Evolutionary conservation across 345 rosid species (phyloP).

Genomic region (Rhizophora mangle): DNA sequence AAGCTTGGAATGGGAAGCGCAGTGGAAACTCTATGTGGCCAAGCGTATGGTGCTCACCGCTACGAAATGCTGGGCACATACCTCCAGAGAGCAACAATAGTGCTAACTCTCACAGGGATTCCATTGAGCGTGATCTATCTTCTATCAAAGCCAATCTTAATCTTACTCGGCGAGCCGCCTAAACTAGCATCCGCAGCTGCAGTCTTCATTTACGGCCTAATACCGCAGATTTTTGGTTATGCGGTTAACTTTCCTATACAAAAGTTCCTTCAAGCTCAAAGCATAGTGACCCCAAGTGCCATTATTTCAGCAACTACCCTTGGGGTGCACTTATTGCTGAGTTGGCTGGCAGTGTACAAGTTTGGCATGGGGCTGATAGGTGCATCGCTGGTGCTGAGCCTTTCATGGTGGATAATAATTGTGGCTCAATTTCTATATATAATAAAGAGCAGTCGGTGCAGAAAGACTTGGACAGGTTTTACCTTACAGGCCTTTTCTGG

Average conservation of each 20-base stretch:
- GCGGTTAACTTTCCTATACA: slow-evolving; percentile 27
- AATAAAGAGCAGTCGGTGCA: slow-evolving; percentile 37
- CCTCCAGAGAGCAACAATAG: slow-evolving; percentile 21
- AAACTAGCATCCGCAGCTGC: slow-evolving; percentile 14
- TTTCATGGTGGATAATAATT: slow-evolving; percentile 89
- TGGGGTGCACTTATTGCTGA: slow-evolving; percentile 12
- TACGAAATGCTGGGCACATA: slow-evolving; percentile 23
- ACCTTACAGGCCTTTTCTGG: slow-evolving; percentile 59
- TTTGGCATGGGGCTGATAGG: slow-evolving; percentile 37
- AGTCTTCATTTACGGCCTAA: slow-evolving; percentile 24
- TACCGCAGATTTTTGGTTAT: slow-evolving; percentile 26
- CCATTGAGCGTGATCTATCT: slow-evolving; percentile 17
- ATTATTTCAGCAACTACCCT: slow-evolving; percentile 12
- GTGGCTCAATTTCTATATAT: slow-evolving; percentile 55
- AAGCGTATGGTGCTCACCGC: slow-evolving; percentile 25
- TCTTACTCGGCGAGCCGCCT: slow-evolving; percentile 19
- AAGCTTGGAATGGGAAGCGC: slow-evolving; percentile 30
- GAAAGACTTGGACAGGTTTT: slow-evolving; percentile 68
- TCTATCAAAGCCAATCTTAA: slow-evolving; percentile 17
- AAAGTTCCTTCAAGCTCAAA: slow-evolving; percentile 29
- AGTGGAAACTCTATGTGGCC: slow-evolving; percentile 30
- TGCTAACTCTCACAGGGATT: slow-evolving; percentile 16
- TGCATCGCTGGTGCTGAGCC: slow-evolving; percentile 58
- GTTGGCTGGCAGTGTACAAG: slow-evolving; percentile 18
- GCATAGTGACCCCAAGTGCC: slow-evolving; percentile 29